phyloP scores from a whole-genome alignment of 257 asterid genomes.

The Penstemon newberryi region DNA sequence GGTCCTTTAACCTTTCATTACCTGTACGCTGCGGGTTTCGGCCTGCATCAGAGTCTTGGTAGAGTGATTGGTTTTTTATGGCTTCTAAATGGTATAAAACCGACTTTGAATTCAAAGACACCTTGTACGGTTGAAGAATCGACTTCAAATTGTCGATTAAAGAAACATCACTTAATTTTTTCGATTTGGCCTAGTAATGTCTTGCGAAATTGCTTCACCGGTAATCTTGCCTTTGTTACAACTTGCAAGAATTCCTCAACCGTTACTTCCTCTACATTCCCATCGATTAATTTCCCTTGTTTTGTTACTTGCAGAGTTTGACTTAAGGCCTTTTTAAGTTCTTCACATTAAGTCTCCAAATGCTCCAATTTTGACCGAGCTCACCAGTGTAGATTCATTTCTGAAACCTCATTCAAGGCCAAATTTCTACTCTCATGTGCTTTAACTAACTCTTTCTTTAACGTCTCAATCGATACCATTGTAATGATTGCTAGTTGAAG shows the following conservation, averaged over 20 bases:
- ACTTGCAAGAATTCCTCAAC: conserved; percentile 85
- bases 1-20: no score
- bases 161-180: conserved; percentile 40
- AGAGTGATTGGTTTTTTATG: conserved; percentile 70
- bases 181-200: conserved; percentile 50
- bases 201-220: conserved; percentile 89
- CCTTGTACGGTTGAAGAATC: conserved; percentile 63
- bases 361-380: conserved; percentile 62
- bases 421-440: conserved; percentile 65
- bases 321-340: conserved; percentile 63
- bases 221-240: conserved; percentile 75
- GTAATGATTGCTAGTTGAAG: no score
- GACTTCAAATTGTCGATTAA: conserved; percentile 55
- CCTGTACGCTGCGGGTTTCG: no score
- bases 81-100: conserved; percentile 77
- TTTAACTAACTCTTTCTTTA: conserved; percentile 57
- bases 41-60: conserved; percentile 65
- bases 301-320: conserved; percentile 47
- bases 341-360: conserved; percentile 76
- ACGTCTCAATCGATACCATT: conserved; percentile 40
- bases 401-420: conserved; percentile 62
- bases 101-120: conserved; percentile 47
- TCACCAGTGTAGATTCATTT: conserved; percentile 74
- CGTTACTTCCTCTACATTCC: conserved; percentile 59
- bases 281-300: conserved; percentile 42